Base-by-base conservation (phyloP, 148 eudicot genomes). In the Talinum fruticosum region DNA sequence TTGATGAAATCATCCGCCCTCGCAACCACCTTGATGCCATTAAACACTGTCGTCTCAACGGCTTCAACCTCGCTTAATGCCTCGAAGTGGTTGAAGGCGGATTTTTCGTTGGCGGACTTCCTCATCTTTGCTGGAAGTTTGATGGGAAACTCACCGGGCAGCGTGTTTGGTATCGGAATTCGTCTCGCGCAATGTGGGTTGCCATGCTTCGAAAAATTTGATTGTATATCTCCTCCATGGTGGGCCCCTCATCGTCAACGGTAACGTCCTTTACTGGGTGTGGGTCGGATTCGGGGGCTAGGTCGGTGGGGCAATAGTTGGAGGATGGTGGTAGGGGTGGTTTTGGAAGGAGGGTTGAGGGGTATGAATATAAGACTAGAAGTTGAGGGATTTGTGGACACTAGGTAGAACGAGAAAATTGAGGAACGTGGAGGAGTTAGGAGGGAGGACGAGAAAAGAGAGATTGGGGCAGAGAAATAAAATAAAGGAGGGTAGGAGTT, bases 1-100 rank as follows among this genome's bases (percentile, higher is more conserved):
- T 88, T 92, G 66, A 94, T 94, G 79, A 94, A 94, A 65, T 90
- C 91, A 47, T 90, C 97, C 1, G 98, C 98, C 76, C 82, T 88
- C 2, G 94, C 88, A 76, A 91, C 98, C 2, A 91, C 98, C 80
- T 86, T 81, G 81, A 85, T 69, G 6, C 70, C 61, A 14, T 78
- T 32, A n/a, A n/a, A n/a, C 44, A 34, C 69, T 2, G 24, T 78
- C 72, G 77, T 87, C 72, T 41, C 45, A 41, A 41, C 45, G 6
- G 10, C 45, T 10, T 41, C 45, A 41, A 10, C 10, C 45, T 41
- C 45, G 45, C 16, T 8, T 15, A 44, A 69, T 15, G 64, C 24
- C 10, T 69, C 59, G 30, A 82, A 82, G 57, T 79, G 85, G 30
- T 72, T 72, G 28, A 80, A 78, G 2, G 82, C 71, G 5, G 88